Evolutionary conservation across 2,329 filamentous ascomycete species (phyloP).

Genomic region (Leptographium radiaticola): DNA sequence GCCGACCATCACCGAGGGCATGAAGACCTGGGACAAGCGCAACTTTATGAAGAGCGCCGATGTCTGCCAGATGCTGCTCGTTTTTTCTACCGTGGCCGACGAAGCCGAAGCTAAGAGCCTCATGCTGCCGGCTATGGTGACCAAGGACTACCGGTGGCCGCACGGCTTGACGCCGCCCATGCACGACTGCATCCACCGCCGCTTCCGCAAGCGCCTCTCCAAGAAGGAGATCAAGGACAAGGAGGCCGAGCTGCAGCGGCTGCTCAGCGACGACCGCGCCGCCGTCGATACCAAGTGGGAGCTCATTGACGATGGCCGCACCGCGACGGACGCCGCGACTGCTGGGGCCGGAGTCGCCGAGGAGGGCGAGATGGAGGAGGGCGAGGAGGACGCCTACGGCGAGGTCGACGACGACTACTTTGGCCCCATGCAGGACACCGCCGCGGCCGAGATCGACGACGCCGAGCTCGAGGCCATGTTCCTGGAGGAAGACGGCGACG

Average conservation of each 20-base stretch:
- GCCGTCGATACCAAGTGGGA: conserved; percentile 50
- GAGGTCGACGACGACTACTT: conserved; percentile 45
- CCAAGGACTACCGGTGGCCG: conserved; percentile 59
- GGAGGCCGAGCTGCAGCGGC: conserved; percentile 62
- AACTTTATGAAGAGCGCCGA: conserved; percentile 82
- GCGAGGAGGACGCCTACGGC: conserved; percentile 35
- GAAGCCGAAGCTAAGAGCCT: conserved; percentile 53
- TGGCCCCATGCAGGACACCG: conserved; percentile 15
- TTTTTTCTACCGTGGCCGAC: conserved; percentile 53
- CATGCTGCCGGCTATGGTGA: conserved; percentile 59
- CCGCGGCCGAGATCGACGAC: conserved; percentile 19
- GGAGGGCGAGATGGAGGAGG: conserved; percentile 28
- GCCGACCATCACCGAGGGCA: conserved; percentile 75
- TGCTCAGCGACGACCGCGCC: conserved; percentile 56
- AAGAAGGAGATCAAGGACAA: conserved; percentile 77
- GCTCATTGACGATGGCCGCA: conserved; percentile 39
- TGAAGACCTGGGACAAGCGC: conserved; percentile 89
- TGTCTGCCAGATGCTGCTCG: conserved; percentile 78
- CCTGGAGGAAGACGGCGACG: conserved; percentile 38
- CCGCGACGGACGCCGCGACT: conserved; percentile 15
- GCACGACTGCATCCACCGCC: conserved; percentile 68
- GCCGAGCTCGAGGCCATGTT: conserved; percentile 23
- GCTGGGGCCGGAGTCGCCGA: conserved; percentile 19
- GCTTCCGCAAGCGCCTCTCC: conserved; percentile 72
- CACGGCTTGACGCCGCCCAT: conserved; percentile 82